Percentiles rank a stretch among this genome's conserved stretches.
Conservation (phyloP, 176 grass and related monocot genomes). For the Triticum dicoccoides region DNA sequence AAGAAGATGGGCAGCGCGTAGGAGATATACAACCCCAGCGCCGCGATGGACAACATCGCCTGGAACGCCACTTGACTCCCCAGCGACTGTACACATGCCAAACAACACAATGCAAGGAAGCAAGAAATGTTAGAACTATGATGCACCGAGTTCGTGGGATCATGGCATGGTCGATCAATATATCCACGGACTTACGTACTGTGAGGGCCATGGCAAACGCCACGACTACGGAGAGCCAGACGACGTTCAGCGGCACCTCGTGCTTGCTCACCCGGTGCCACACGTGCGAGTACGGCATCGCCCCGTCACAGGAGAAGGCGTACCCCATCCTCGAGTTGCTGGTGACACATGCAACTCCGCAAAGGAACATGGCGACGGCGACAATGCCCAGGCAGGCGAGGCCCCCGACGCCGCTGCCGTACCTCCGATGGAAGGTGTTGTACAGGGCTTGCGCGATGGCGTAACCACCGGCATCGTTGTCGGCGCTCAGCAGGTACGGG, state of each 20-base stretch:
- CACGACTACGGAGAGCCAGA: conserved; percentile 51
- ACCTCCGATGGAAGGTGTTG: conserved; percentile 40
- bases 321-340: conserved; percentile 62
- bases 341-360: conserved; percentile 29
- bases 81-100: background rate
- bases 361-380: conserved; percentile 49
- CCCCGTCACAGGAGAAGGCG: conserved; percentile 3
- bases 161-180: too few species aligned
- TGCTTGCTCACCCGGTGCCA: conserved; percentile 57
- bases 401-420: conserved; percentile 43
- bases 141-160: too few species aligned
- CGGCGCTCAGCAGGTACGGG: conserved; percentile 39
- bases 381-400: conserved; percentile 50
- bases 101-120: too few species aligned
- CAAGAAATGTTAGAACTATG: too few species aligned
- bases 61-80: too few species aligned
- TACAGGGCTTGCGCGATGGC: conserved; percentile 66
- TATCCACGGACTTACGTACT: background rate
- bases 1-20: too few species aligned
- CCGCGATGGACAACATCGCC: too few species aligned
- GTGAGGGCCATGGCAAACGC: conserved; percentile 53
- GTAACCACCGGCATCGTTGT: conserved; percentile 64
- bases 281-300: conserved; percentile 47
- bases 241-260: conserved; percentile 55
- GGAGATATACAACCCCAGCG: too few species aligned